Percentiles rank a stretch among this genome's conserved stretches.
phyloP scores from a whole-genome alignment of 2,329 filamentous ascomycete genomes.

The Fusarium newnesense region DNA sequence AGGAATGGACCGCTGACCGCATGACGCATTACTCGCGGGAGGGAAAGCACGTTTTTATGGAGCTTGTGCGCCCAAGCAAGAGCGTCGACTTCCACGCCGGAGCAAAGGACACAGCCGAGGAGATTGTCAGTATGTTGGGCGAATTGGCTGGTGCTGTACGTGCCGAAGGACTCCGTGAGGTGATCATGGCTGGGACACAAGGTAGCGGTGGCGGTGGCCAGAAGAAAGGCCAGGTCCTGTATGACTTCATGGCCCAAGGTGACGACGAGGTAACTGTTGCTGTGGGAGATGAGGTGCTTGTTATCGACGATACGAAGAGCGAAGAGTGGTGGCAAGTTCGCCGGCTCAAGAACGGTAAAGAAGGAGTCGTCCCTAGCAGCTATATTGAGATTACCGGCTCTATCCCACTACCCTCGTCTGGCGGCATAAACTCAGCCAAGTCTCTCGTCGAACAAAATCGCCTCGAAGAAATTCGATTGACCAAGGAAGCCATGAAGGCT shows the following conservation, averaged over 20 bases:
- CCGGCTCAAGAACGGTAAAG: constrained; percentile 88
- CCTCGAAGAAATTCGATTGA: constrained; percentile 83
- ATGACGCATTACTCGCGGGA: constrained; percentile 98
- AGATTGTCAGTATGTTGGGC: constrained; percentile 88
- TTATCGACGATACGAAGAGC: constrained; percentile 90
- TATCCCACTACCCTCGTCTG: constrained; percentile 60
- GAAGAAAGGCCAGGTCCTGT: constrained; percentile 88
- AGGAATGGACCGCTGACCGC: constrained; percentile 94
- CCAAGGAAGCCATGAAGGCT: constrained; percentile 80
- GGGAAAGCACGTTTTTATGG: constrained; percentile 97
- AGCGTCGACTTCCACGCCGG: constrained; percentile 97
- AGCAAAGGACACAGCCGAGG: constrained; percentile 94
- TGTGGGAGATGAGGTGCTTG: constrained; percentile 87
- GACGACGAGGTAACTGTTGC: constrained; percentile 96
- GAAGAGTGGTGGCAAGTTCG: constrained; percentile 99
- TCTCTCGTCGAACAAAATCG: constrained; percentile 82
- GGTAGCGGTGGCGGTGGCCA: constrained; percentile 46
- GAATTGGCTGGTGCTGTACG: constrained; percentile 88
- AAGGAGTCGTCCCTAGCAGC: constrained; percentile 95
- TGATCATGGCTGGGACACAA: constrained; percentile 82
- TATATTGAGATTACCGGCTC: constrained; percentile 90
- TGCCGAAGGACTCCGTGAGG: constrained; percentile 85
- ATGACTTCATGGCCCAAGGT: constrained; percentile 96
- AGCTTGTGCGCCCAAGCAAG: constrained; percentile 90
- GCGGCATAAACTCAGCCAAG: constrained; percentile 61